A percentile compares a stretch with the other conserved stretches of the same genome.
Conservation (phyloP, 257 asterid species). For the Thymus quinquecostatus region DNA sequence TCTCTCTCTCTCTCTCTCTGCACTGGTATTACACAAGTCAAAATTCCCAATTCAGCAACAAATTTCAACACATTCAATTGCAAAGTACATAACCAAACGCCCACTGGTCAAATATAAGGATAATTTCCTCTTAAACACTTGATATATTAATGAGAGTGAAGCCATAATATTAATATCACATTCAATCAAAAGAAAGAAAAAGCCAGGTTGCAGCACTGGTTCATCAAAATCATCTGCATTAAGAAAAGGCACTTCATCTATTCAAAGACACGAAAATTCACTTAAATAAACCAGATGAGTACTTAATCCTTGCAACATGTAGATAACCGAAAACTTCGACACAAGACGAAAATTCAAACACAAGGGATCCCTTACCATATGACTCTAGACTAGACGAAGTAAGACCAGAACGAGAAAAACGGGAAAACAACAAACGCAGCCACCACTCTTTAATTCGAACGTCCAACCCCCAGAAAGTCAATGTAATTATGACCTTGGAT, state of each 20-base stretch:
- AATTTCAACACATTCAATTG: neutral
- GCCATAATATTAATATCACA: neutral
- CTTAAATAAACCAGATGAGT: neutral
- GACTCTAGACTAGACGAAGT: slow-evolving; percentile 9
- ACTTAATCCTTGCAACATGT: slow-evolving; percentile 1
- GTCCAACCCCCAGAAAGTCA: slow-evolving; percentile 46
- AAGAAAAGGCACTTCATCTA: slow-evolving; percentile 1
- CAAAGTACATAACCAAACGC: neutral
- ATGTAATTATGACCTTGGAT: slow-evolving; percentile 26
- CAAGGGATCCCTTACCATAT: neutral
- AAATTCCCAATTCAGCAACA: neutral
- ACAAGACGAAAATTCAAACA: slow-evolving; percentile 1
- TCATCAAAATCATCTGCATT: slow-evolving; percentile 11
- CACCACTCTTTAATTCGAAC: slow-evolving; percentile 14
- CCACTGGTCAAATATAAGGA: neutral
- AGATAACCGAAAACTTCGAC: neutral
- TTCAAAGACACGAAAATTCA: slow-evolving; percentile 16
- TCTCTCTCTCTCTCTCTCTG: no score
- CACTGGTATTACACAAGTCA: neutral
- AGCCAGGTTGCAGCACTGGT: neutral
- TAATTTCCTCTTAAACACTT: neutral
- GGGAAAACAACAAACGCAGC: neutral
- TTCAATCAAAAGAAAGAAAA: neutral
- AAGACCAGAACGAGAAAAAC: neutral
- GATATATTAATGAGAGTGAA: neutral